Evolutionary conservation across 1,284 basidiomycete species (phyloP).

Genomic region (Cutaneotrichosporon mucoides): DNA sequence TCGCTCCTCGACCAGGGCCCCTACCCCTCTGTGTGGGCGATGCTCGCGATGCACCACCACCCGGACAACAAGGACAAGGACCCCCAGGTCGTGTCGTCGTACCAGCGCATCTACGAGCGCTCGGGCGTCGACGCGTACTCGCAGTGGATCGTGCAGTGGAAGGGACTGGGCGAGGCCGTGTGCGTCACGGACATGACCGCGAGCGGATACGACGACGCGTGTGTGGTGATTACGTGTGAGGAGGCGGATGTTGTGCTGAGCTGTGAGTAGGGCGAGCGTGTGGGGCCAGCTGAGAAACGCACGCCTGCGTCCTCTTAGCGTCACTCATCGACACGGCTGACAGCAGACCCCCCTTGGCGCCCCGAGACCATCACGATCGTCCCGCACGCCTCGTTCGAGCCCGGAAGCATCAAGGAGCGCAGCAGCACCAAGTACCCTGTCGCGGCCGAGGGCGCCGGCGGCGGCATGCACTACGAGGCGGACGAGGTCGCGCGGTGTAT

Average conservation of each 20-base stretch:
- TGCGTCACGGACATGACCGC: constrained; percentile 34
- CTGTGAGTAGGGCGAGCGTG: constrained; percentile 24
- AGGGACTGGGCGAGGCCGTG: constrained; percentile 36
- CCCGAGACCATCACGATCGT: constrained; percentile 30
- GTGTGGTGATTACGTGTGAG: constrained; percentile 37
- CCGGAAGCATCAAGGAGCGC: constrained; percentile 36
- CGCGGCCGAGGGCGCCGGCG: constrained; percentile 53
- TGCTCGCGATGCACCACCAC: constrained; percentile 73
- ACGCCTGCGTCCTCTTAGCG: too few species aligned
- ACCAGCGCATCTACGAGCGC: constrained; percentile 55
- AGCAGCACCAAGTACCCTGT: constrained; percentile 55
- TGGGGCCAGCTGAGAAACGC: neutral
- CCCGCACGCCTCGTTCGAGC: constrained; percentile 58
- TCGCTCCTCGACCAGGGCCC: constrained; percentile 78
- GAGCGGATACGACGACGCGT: constrained; percentile 23
- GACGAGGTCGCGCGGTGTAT: constrained; percentile 74
- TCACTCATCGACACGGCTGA: neutral
- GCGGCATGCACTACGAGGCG: constrained; percentile 50
- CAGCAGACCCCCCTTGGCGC: constrained; percentile 32
- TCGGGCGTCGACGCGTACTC: constrained; percentile 78
- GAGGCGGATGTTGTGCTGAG: constrained; percentile 37
- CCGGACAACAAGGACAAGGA: constrained; percentile 58
- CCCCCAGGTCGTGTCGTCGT: constrained; percentile 51
- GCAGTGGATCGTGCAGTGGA: constrained; percentile 69
- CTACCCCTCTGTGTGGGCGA: constrained; percentile 78